Percentiles rank a stretch among this genome's conserved stretches.
phyloP scores from a whole-genome alignment of 768 basidiomycete species.

The Agrocybe praecox region DNA sequence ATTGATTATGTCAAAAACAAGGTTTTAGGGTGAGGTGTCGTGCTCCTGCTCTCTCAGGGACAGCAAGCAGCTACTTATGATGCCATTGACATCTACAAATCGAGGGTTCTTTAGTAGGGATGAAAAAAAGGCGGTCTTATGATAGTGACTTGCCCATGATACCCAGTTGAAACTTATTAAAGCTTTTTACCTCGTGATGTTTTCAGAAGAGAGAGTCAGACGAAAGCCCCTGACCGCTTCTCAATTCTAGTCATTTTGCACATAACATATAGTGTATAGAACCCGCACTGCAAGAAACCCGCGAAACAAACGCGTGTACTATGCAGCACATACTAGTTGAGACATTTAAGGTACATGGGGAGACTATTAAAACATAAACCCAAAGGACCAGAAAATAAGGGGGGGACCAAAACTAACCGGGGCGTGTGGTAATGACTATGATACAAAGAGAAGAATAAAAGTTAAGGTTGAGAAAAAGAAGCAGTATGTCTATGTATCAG shows the following conservation, averaged over 20 bases:
- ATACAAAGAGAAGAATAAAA: not conserved
- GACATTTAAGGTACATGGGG: not conserved
- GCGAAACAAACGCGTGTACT: no score
- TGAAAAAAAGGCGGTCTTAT: not conserved
- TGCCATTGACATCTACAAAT: not conserved
- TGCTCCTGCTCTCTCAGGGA: not conserved
- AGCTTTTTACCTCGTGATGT: no score
- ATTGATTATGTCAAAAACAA: not conserved
- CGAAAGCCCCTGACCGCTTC: no score
- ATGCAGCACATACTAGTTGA: no score
- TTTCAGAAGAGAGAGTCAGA: no score
- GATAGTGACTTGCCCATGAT: not conserved
- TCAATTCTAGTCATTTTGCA: no score
- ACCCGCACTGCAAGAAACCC: no score
- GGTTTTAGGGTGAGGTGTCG: not conserved
- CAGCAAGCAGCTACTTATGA: not conserved
- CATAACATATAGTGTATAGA: no score
- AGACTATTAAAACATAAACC: not conserved
- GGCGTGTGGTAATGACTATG: not conserved
- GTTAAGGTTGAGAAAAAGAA: not conserved
- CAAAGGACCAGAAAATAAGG: not conserved
- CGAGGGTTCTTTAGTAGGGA: not conserved
- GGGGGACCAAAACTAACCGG: not conserved
- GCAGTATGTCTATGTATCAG: not conserved
- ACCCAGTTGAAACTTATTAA: not conserved